Conservation (phyloP, 2,329 filamentous ascomycete genomes). For the Alternaria solani region DNA sequence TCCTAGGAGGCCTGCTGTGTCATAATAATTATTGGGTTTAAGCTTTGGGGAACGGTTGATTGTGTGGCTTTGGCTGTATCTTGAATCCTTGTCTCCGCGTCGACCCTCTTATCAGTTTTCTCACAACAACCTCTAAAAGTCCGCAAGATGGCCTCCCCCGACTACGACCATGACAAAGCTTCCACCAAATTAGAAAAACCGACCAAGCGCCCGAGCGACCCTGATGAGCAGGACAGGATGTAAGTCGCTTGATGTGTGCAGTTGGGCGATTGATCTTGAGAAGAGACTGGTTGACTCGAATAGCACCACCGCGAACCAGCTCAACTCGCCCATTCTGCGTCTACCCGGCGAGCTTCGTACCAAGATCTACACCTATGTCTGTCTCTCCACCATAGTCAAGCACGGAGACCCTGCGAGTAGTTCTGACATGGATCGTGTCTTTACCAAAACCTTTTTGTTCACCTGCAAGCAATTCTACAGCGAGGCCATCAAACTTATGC, state of each 20-base stretch:
- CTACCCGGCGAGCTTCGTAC: not conserved
- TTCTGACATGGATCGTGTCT: not conserved
- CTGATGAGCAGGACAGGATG: too few species aligned
- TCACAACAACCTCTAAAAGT: not conserved
- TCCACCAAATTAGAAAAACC: accelerated
- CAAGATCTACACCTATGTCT: not conserved
- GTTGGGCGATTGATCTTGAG: not conserved
- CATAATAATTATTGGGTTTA: too few species aligned
- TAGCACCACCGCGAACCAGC: not conserved
- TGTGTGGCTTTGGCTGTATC: too few species aligned
- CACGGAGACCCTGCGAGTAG: not conserved
- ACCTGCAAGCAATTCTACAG: not conserved
- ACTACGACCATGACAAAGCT: not conserved
- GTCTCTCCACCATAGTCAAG: accelerated
- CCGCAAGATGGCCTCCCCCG: not conserved
- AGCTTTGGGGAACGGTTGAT: too few species aligned
- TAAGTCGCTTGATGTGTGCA: too few species aligned
- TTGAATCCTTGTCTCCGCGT: not conserved
- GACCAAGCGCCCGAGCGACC: too few species aligned
- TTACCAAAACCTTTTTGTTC: not conserved
- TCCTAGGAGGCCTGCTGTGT: too few species aligned
- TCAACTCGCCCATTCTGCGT: not conserved
- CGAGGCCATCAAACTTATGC: not conserved
- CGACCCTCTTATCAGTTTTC: not conserved
- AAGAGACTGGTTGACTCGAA: not conserved